Conservation (phyloP, 495 filamentous ascomycete genomes). For the Lepidopterella palustris region DNA sequence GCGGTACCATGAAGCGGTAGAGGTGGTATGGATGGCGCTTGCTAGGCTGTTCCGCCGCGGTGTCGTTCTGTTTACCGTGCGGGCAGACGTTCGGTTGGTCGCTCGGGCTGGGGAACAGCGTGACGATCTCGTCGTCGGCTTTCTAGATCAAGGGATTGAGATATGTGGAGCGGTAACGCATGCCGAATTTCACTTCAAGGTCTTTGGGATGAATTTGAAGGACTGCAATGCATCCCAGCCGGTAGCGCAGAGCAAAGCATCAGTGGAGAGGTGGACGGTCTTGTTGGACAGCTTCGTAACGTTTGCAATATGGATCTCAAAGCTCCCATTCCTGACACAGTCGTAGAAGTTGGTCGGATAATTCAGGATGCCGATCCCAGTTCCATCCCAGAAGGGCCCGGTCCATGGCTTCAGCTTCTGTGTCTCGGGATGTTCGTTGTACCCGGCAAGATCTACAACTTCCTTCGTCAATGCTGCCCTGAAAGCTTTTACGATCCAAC, state of each 20-base stretch:
- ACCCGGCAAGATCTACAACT: slow-evolving; percentile 51
- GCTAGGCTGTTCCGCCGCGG: too few relatives aligned
- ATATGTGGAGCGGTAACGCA: neutral
- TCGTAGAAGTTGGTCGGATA: slow-evolving; percentile 62
- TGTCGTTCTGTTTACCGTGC: too few relatives aligned
- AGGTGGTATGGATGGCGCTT: too few relatives aligned
- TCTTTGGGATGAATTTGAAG: slow-evolving; percentile 52
- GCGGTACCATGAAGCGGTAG: slow-evolving; percentile 63
- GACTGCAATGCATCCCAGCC: slow-evolving; percentile 43
- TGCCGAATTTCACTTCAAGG: too few relatives aligned
- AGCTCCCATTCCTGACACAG: slow-evolving; percentile 48
- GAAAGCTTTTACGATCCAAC: slow-evolving; percentile 52
- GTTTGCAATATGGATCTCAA: slow-evolving; percentile 56
- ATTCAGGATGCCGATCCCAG: slow-evolving; percentile 60
- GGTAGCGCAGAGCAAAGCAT: slow-evolving; percentile 54
- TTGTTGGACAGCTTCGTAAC: slow-evolving; percentile 44
- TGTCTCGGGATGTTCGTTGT: slow-evolving; percentile 53
- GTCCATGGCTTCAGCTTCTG: slow-evolving; percentile 59
- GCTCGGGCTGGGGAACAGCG: slow-evolving; percentile 21
- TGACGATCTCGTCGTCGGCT: slow-evolving; percentile 49
- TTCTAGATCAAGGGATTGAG: slow-evolving; percentile 49
- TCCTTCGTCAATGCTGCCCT: slow-evolving; percentile 58
- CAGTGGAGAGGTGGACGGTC: slow-evolving; percentile 51
- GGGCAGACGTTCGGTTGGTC: slow-evolving; percentile 37
- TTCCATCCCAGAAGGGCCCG: slow-evolving; percentile 56